Evolutionary conservation across 257 asterid species (phyloP), one percentile per base, ranked within the genome.

Genomic region (Oldenlandia corymbosa): DNA sequence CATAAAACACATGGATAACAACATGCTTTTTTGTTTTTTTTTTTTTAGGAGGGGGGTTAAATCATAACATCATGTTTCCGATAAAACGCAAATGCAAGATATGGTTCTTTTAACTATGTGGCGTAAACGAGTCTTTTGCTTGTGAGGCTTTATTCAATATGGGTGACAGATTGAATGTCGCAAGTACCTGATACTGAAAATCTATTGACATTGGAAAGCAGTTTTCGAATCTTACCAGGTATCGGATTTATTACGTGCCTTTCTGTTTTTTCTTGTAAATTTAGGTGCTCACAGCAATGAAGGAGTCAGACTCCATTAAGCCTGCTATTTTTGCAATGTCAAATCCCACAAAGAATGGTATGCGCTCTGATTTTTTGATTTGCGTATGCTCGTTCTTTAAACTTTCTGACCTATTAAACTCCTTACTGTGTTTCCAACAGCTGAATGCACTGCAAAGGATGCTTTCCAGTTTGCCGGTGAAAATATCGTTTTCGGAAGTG

Each of bases 241-340:
- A 12, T 16, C 18, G 36, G 28, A 55, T 28, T 52, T 27, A 55
- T 45, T 23, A 37, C 59, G 47, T 41, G 34, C 42, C 31, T 28
- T 65, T 73, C 42, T 60, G 79, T 63, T 61, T 75, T 78, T 68
- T 55, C 59, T 62, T 58, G 39, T 34, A 66, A 50, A 65, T 63
- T 64, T 87, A 93, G 99, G 90, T 93, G 75, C 91, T 93, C 50
- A 90, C 77, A 83, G 99, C 97, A 78, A 93, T 93, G 97, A 77
- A 75, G 63, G 89, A 78, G 49, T 90, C 99, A 3, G 96, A 84
- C 75, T 90, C 95, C 68, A 57, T 50, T 26, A 93, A 86, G 77
- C 99, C 99, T 65, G 95, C 97, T 70, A 85, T 93, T 24, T 93
- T 93, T 67, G 97, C 99, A 18, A 93, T 93, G 99, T 93, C 99